Evolutionary conservation across 164 flowering plant species (phyloP).

Genomic region (Taxillus chinensis): DNA sequence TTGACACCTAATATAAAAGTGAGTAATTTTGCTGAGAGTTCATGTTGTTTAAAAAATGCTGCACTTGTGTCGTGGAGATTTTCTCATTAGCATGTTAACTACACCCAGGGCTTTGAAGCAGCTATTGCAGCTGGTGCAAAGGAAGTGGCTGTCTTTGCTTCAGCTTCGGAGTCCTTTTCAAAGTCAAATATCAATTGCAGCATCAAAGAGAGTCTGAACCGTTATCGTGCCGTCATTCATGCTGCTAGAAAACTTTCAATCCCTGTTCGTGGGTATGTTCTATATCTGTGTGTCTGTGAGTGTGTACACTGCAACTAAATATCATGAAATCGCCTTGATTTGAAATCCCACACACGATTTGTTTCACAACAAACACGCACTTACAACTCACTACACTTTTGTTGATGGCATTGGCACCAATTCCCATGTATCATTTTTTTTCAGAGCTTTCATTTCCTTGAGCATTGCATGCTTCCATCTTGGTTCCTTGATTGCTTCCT

Average conservation of each 20-base stretch:
- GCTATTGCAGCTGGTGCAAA: conserved; percentile 95
- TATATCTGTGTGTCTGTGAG: not conserved
- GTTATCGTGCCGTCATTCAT: conserved; percentile 62
- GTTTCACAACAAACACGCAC: too few relatives aligned
- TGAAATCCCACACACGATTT: too few relatives aligned
- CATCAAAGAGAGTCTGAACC: conserved; percentile 78
- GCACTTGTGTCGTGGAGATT: not conserved
- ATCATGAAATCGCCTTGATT: too few relatives aligned
- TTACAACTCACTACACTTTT: too few relatives aligned
- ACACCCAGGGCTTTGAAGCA: conserved; percentile 76
- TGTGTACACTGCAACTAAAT: not conserved
- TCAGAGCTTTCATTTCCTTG: too few relatives aligned
- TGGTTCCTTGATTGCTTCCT: too few relatives aligned
- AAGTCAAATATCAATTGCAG: conserved; percentile 89
- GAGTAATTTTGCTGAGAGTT: conserved; percentile 7
- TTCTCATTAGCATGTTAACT: not conserved
- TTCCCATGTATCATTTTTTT: too few relatives aligned
- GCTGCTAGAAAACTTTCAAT: conserved; percentile 78
- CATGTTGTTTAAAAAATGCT: not conserved
- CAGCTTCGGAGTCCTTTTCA: conserved; percentile 95
- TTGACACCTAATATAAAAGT: conserved; percentile 89
- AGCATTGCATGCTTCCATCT: too few relatives aligned
- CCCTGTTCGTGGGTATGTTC: conserved; percentile 87
- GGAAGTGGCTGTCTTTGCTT: conserved; percentile 91
- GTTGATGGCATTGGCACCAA: too few relatives aligned